Evolutionary conservation across 129 eudicot genomes (phyloP), one percentile per base, ranked within the genome.

Genomic region (Helichrysum umbraculigerum): DNA sequence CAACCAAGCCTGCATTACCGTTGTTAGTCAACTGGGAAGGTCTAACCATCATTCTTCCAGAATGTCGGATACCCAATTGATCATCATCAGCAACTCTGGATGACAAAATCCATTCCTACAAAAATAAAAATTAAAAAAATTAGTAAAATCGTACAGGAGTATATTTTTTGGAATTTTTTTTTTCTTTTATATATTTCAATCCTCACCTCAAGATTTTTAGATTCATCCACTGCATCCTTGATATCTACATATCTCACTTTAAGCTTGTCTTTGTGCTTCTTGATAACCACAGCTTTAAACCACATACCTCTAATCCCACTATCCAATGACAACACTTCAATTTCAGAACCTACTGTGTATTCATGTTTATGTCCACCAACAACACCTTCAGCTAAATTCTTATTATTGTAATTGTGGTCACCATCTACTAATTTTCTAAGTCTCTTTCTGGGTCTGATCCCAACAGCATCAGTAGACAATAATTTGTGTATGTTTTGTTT

Each of bases 251-350:
- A 93, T 80, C 73, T 78, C 4, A 93, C 89, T 83, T 93, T 93
- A 41, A 93, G 78, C 82, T 87, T 90, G 35, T 88, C 87, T 37
- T 83, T 85, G 68, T 85, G 83, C 78, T 85, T 93, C 86, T 88
- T 90, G 17, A 88, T 82, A 60, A 93, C 80, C 73, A 73, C 61
- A 59, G 89, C 98, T 84, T 86, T 86, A 73, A 88, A 90, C 98
- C 98, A 93, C 65, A 92, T 83, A 19, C 98, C 98, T 58, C 92
- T 87, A 32, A 93, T 81, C 66, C 97, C 98, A 84, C 98, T 93
- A 77, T 93, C 98, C 77, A 88, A 97, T 37, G 96, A 91, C 20
- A 93, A 79, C 39, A 93, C 90, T 81, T 93, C 98, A 16, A 93
- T 79, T 75, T 81, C 87, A 11, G 87, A 86, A 44, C 98, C 96